phyloP scores from a whole-genome alignment of 495 filamentous ascomycete genomes.

The Bryoglossum gracile region DNA sequence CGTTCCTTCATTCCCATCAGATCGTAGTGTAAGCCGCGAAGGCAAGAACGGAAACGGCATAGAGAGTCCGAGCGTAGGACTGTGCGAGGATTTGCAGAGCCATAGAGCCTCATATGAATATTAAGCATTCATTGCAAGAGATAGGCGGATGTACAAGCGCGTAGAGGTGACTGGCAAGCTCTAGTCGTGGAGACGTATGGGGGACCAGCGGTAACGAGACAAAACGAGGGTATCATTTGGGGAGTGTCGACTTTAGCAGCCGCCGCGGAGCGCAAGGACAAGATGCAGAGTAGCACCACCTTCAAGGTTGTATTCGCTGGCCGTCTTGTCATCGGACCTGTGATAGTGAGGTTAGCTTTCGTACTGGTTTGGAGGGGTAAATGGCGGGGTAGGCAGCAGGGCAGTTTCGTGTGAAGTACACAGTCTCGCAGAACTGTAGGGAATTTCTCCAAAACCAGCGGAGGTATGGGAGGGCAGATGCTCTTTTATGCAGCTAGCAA shows the following conservation, averaged over 20 bases:
- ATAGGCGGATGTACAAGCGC: too few relatives aligned
- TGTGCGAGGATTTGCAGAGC: too few relatives aligned
- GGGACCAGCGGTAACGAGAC: background rate
- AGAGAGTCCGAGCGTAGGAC: too few relatives aligned
- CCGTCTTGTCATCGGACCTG: slow-evolving; percentile 89
- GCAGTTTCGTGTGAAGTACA: background rate
- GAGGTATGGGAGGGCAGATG: too few relatives aligned
- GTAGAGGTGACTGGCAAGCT: too few relatives aligned
- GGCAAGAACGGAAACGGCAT: too few relatives aligned
- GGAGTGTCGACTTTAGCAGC: slow-evolving; percentile 25
- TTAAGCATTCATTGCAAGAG: too few relatives aligned
- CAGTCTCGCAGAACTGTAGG: background rate
- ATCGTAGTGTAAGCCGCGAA: too few relatives aligned
- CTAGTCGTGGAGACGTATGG: background rate
- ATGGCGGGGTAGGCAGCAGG: slow-evolving; percentile 10
- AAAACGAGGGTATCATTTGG: background rate
- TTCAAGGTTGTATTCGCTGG: slow-evolving; percentile 78
- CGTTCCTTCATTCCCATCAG: too few relatives aligned
- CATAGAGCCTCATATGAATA: too few relatives aligned
- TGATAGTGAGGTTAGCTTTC: background rate
- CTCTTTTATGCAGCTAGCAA: too few relatives aligned
- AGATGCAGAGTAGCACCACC: slow-evolving; percentile 92
- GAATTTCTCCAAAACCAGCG: background rate
- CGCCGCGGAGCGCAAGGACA: slow-evolving; percentile 87
- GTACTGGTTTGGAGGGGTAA: slow-evolving; percentile 14